A percentile compares a stretch with the other conserved stretches of the same genome.
phyloP scores from a whole-genome alignment of 306 rosid species.

The Ceratonia siliqua region DNA sequence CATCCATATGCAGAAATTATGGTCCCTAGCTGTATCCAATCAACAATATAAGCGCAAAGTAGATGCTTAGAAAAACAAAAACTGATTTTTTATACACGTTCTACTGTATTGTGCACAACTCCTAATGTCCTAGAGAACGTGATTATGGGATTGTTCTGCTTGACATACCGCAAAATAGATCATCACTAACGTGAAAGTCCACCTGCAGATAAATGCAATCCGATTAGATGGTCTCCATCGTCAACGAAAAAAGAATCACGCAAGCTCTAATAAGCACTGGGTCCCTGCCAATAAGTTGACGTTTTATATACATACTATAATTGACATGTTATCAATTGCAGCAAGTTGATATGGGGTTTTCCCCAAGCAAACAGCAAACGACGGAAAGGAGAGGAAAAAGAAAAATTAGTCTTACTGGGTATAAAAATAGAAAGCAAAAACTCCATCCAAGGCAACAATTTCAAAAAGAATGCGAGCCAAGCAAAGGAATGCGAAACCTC shows the following conservation, averaged over 20 bases:
- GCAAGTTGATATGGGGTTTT: too few species aligned
- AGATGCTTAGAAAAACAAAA: background rate
- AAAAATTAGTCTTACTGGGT: slow-evolving; percentile 38
- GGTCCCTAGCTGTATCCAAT: slow-evolving; percentile 56
- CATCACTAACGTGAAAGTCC: slow-evolving; percentile 78
- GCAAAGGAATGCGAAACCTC: slow-evolving; percentile 41
- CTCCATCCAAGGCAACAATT: slow-evolving; percentile 30
- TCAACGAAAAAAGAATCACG: background rate
- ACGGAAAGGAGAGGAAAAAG: background rate
- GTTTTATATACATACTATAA: too few species aligned
- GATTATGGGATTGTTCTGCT: slow-evolving; percentile 6
- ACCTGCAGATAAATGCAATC: slow-evolving; percentile 53
- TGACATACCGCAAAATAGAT: slow-evolving; percentile 72
- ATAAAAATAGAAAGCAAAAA: slow-evolving; percentile 40
- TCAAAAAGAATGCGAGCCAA: slow-evolving; percentile 33
- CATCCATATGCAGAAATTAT: slow-evolving; percentile 77
- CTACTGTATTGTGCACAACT: background rate
- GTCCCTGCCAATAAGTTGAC: too few species aligned
- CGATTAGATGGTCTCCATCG: slow-evolving; percentile 12
- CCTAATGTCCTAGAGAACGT: background rate
- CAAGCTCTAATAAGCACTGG: background rate
- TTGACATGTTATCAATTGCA: background rate
- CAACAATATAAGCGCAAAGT: slow-evolving; percentile 10
- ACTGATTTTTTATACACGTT: background rate
- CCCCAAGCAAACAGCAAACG: background rate